Conservation (phyloP, 257 asterid species). For the Solanum pinnatisectum region DNA sequence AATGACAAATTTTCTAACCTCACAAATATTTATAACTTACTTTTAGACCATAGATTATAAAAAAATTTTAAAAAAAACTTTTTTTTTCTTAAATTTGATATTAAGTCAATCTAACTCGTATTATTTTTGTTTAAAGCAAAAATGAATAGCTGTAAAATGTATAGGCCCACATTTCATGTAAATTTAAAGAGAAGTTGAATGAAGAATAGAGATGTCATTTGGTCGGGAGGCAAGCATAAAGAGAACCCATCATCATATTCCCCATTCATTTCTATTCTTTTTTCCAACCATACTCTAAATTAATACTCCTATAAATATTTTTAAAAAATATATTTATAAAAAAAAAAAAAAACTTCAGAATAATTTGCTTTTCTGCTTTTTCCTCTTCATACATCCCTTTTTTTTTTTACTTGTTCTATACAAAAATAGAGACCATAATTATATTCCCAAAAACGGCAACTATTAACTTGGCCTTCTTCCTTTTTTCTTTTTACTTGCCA, state of each 20-base stretch:
- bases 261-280: background rate
- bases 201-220: background rate
- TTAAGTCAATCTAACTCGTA: background rate
- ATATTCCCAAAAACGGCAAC: conserved; percentile 27
- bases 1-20: no score
- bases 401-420: background rate
- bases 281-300: background rate
- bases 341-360: background rate
- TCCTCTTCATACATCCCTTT: background rate
- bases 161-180: conserved; percentile 5
- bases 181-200: background rate
- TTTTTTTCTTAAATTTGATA: no score
- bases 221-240: background rate
- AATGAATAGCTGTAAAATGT: background rate
- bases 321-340: no score
- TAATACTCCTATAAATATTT: background rate
- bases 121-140: background rate
- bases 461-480: background rate
- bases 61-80: no score
- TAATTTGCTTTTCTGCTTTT: background rate
- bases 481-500: background rate
- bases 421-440: background rate
- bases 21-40: no score
- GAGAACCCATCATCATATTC: background rate
- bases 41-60: no score